A percentile compares a stretch with the other conserved stretches of the same genome.
phyloP scores from a whole-genome alignment of 2,329 filamentous ascomycete species.

The Aspergillus aculeatus region DNA sequence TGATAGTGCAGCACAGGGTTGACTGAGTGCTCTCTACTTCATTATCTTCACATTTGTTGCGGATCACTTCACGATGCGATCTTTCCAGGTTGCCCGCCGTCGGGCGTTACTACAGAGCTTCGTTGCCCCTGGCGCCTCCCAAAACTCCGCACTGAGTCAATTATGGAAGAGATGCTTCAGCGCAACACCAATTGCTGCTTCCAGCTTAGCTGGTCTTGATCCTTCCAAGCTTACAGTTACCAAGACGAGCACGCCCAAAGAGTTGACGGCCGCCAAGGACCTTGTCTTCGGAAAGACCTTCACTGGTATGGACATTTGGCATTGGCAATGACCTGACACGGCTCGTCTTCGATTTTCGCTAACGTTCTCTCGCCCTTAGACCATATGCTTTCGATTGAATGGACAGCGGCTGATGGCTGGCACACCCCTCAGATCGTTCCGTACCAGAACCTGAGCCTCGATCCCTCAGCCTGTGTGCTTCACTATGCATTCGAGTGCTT shows the following conservation, averaged over 20 bases:
- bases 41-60: background rate
- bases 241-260: conserved; percentile 73
- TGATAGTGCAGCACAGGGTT: background rate
- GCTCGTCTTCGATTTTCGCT: conserved; percentile 10
- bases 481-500: conserved; percentile 99
- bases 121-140: conserved; percentile 24
- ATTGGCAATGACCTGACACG: background rate
- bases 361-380: conserved; percentile 55
- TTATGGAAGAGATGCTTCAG: conserved; percentile 54
- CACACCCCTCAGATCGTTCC: conserved; percentile 77
- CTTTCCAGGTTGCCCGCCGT: conserved; percentile 36
- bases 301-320: conserved; percentile 62
- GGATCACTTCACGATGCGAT: conserved; percentile 27
- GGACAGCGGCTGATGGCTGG: conserved; percentile 85
- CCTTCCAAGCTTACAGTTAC: conserved; percentile 72
- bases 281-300: conserved; percentile 89
- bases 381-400: conserved; percentile 95
- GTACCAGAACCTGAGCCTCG: conserved; percentile 95
- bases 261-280: conserved; percentile 70
- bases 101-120: conserved; percentile 27
- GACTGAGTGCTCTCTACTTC: background rate
- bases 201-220: conserved; percentile 66
- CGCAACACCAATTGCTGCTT: conserved; percentile 29
- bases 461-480: conserved; percentile 94
- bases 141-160: conserved; percentile 29